These are phyloP conservation scores for Calonectria naviculata DNA, from an alignment of 2,329 filamentous ascomycete species.

Conservation along the genomic window DNA sequence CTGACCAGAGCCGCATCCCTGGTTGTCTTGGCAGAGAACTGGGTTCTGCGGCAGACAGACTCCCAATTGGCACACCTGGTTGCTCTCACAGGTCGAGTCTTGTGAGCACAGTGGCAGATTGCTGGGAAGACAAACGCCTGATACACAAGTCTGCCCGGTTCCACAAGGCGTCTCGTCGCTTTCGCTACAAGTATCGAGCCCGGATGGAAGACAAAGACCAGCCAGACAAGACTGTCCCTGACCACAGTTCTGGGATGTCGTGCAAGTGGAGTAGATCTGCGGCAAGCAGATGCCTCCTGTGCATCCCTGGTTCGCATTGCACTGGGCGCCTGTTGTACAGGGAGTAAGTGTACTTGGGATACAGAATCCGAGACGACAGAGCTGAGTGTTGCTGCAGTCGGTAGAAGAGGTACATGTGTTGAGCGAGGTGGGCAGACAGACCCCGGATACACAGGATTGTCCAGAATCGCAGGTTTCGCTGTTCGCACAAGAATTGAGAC, in stretches of 20 bases:
- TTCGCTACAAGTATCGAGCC: background rate
- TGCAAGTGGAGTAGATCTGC: background rate
- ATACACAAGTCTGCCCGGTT: background rate
- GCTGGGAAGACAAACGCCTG: conserved; percentile 6
- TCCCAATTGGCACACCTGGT: conserved; percentile 10
- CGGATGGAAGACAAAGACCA: conserved; percentile 7
- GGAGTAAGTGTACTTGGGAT: conserved; percentile 1
- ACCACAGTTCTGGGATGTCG: conserved; percentile 1
- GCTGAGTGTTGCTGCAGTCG: background rate
- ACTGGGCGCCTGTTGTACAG: background rate
- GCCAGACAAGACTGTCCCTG: conserved; percentile 9
- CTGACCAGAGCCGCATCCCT: background rate
- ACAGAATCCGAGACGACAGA: conserved; percentile 13
- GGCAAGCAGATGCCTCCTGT: conserved; percentile 12
- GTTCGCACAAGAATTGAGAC: background rate
- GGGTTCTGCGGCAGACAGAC: background rate
- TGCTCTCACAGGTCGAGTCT: background rate
- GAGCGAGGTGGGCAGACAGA: background rate
- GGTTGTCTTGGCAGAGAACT: background rate
- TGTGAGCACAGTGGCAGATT: background rate
- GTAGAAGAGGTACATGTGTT: background rate
- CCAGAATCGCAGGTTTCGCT: background rate
- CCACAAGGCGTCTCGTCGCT: background rate
- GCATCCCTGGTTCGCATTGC: conserved; percentile 4
- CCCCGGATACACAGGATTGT: background rate